Evolutionary conservation across 768 basidiomycete species (phyloP), one percentile per base, ranked within the genome.

Genomic region (Leccinum broughii): DNA sequence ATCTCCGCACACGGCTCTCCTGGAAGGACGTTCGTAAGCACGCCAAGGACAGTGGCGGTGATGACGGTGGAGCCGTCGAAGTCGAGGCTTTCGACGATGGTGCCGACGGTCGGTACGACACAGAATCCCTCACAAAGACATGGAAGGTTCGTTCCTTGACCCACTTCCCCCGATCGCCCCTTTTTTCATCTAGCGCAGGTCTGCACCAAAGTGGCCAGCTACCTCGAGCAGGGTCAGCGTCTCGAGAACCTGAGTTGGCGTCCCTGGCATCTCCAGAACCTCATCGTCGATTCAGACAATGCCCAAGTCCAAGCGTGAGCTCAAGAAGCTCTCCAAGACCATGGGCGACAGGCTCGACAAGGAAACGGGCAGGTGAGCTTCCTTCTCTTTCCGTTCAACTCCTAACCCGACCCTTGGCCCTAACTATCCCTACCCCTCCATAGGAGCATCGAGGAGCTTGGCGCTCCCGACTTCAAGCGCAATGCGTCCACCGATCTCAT

Each of bases 21-120:
- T 98, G 95, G 95, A 97, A 96, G 69, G 95, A 97, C 65, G 95
- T 98, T 17, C 85, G 95, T 14, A 97, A 96, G 68, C 92, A 93
- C 61, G 93, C 93, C 4, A 96, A 96, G 71, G 93, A 97, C 67
- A 86, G 88, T 22, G 90, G 88, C 44, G 92, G 89, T 11, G 91
- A 89, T 60, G 91, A 85, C 3, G 91, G 85, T 28, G 90, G 82
- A 20, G 90, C 84, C 6, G 89, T 90, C 3, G 92, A 93, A 70
- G 88, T 92, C 5, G 94, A 24, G 22, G 22, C 22, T 24, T 24
- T 24, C 22, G 22, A 24, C 22, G 22, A 24, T 24, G 22, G 22
- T 24, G 22, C 22, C 22, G 22, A 24, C 22, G 22, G 22, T 24
- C 22, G 22, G 22, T 24, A 24, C 24, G 24, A 24, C 24, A 24